phyloP scores from a whole-genome alignment of 345 rosid genomes.

The Linum tenue region DNA sequence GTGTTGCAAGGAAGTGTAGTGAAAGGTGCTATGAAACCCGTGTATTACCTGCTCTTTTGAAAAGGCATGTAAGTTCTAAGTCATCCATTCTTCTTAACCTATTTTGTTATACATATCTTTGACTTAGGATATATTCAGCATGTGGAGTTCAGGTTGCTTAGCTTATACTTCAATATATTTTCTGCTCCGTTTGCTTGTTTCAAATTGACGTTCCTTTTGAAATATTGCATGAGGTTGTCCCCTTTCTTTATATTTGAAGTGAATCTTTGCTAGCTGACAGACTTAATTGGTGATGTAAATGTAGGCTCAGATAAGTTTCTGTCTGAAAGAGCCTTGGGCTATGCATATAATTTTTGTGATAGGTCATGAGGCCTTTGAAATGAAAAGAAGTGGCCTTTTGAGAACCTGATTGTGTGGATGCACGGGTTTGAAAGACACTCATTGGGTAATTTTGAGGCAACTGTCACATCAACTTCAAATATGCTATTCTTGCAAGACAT shows the following conservation, averaged over 20 bases:
- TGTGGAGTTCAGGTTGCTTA: not conserved
- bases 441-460: too few species aligned
- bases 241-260: not conserved
- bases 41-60: conserved; percentile 83
- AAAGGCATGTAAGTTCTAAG: conserved; percentile 96
- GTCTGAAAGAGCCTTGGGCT: too few species aligned
- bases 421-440: too few species aligned
- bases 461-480: too few species aligned
- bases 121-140: too few species aligned
- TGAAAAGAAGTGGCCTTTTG: too few species aligned
- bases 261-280: not conserved
- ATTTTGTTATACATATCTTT: not conserved
- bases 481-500: too few species aligned
- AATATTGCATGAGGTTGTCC: not conserved
- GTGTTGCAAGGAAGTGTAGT: conserved; percentile 92
- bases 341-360: too few species aligned
- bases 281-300: not conserved
- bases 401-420: too few species aligned
- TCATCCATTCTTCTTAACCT: conserved; percentile 15
- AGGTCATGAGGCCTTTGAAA: too few species aligned
- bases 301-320: not conserved
- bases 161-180: not conserved
- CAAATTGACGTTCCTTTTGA: not conserved
- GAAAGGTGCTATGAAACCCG: conserved; percentile 79
- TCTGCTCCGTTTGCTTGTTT: not conserved